A percentile compares a stretch with the other conserved stretches of the same genome.
phyloP scores from a whole-genome alignment of 2,329 filamentous ascomycete genomes.

The Allantophomopsis cytisporea region DNA sequence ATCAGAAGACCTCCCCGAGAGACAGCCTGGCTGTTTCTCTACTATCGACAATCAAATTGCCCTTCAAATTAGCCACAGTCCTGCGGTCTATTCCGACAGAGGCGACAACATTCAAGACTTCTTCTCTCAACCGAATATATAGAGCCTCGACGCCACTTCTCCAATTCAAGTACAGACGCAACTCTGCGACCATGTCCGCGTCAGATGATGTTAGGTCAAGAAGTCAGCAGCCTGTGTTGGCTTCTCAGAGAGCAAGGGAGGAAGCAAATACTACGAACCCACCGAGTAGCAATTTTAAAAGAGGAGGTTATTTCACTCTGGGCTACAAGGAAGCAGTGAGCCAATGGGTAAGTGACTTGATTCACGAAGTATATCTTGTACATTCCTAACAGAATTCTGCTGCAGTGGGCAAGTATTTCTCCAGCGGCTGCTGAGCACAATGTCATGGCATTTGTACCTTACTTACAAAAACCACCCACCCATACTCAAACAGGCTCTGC shows the following conservation, averaged over 20 bases:
- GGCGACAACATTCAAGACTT: too few species aligned
- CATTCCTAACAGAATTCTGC: constrained; percentile 6
- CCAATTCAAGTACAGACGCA: too few species aligned
- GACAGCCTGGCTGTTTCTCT: too few species aligned
- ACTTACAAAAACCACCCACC: constrained; percentile 56
- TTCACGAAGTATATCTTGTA: neutral
- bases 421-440: constrained; percentile 76
- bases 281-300: constrained; percentile 19
- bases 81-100: too few species aligned
- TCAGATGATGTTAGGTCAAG: constrained; percentile 16
- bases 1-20: too few species aligned
- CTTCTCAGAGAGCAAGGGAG: constrained; percentile 29
- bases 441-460: constrained; percentile 76
- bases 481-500: constrained; percentile 38
- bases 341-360: constrained; percentile 59
- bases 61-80: too few species aligned
- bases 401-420: constrained; percentile 73
- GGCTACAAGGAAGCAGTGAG: constrained; percentile 83
- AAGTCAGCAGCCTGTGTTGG: constrained; percentile 29
- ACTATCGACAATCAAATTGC: too few species aligned
- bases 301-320: constrained; percentile 57
- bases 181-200: too few species aligned
- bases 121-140: too few species aligned
- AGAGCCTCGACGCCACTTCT: too few species aligned
- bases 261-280: constrained; percentile 12